Percentiles rank a stretch among this genome's conserved stretches.
Evolutionary conservation across 75 land plant species (phyloP).

Genomic region (Larix kaempferi): DNA sequence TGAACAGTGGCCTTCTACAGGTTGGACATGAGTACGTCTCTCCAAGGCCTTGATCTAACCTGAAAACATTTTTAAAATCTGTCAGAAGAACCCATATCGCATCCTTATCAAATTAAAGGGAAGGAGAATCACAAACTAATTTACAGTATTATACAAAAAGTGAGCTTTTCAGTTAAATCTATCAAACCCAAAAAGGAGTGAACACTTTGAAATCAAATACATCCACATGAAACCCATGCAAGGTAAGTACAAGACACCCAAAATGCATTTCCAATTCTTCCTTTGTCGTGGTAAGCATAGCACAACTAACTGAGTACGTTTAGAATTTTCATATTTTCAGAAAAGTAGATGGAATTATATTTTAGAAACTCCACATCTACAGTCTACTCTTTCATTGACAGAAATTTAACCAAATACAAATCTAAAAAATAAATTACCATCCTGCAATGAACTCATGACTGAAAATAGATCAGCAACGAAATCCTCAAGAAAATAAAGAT

Average conservation of each 20-base stretch:
- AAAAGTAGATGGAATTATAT: no score
- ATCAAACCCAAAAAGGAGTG: neutral
- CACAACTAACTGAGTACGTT: no score
- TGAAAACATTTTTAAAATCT: slow-evolving; percentile 15
- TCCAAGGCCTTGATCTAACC: slow-evolving; percentile 91
- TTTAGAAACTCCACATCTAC: neutral
- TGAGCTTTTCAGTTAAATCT: neutral
- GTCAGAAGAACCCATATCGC: neutral
- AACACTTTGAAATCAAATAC: neutral
- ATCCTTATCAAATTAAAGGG: neutral
- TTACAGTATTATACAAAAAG: neutral
- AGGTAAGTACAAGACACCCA: neutral
- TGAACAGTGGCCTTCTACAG: slow-evolving; percentile 89
- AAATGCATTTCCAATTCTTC: neutral
- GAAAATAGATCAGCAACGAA: no score
- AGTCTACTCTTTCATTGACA: neutral
- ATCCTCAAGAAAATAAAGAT: no score
- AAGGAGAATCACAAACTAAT: neutral
- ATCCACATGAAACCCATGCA: neutral
- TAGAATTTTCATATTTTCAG: no score
- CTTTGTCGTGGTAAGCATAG: neutral
- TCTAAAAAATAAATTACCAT: neutral
- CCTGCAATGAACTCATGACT: neutral
- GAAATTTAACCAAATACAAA: neutral
- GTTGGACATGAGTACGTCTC: slow-evolving; percentile 91